Evolutionary conservation across 1,284 basidiomycete genomes (phyloP).

Genomic region (Melanopsichium pennsylvanicum): DNA sequence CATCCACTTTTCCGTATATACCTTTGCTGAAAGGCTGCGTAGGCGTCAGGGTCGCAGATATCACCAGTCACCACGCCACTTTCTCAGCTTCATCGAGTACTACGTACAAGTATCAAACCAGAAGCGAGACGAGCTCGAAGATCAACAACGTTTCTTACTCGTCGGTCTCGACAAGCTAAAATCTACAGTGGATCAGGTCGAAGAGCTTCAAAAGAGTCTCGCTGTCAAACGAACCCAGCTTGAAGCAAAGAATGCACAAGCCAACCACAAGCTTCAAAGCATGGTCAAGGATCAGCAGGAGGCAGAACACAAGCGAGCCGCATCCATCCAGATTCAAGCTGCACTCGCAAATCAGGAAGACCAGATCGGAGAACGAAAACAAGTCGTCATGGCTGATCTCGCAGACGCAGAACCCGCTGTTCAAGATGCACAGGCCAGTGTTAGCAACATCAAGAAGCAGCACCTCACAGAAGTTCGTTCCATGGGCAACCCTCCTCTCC

Average conservation of each 20-base stretch:
- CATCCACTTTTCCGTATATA: constrained; percentile 88
- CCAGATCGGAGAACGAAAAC: constrained; percentile 84
- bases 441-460: constrained; percentile 95
- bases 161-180: constrained; percentile 96
- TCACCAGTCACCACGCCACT: constrained; percentile 97
- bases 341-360: constrained; percentile 90
- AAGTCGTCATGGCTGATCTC: constrained; percentile 91
- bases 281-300: constrained; percentile 99
- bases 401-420: constrained; percentile 98
- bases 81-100: constrained; percentile 97
- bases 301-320: constrained; percentile 95
- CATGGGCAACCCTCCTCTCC: constrained; percentile 98
- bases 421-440: constrained; percentile 89
- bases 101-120: constrained; percentile 96
- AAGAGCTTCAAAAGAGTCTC: constrained; percentile 88
- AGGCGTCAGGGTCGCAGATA: constrained; percentile 91
- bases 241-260: constrained; percentile 89
- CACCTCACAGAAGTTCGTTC: constrained; percentile 96
- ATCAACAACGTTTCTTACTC: constrained; percentile 97
- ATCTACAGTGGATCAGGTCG: constrained; percentile 82
- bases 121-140: constrained; percentile 97
- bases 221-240: constrained; percentile 92
- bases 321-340: constrained; percentile 93
- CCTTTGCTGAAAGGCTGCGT: constrained; percentile 86
- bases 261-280: constrained; percentile 94